Evolutionary conservation across 257 asterid genomes (phyloP).

Genomic region (Lycium ferocissimum): DNA sequence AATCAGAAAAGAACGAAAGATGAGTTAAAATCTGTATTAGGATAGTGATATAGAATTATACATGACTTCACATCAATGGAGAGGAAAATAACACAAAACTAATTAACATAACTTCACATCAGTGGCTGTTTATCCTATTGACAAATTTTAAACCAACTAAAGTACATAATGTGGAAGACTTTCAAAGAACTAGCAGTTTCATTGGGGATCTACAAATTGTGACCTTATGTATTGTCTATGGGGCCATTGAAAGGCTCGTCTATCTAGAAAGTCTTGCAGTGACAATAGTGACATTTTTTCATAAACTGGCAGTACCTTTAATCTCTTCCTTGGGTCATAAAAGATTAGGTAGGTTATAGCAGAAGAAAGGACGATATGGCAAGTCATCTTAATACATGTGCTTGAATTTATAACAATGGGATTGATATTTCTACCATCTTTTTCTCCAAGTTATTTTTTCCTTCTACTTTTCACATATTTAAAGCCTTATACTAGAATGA

Average conservation of each 20-base stretch:
- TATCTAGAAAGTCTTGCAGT: constrained; percentile 5
- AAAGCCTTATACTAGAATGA: not conserved
- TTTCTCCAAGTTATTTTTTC: not conserved
- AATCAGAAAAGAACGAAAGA: constrained; percentile 11
- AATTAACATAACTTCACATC: not conserved
- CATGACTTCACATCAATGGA: constrained; percentile 19
- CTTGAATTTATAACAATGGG: not conserved
- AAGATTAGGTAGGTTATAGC: constrained; percentile 4
- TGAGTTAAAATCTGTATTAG: constrained; percentile 16
- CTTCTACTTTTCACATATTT: not conserved
- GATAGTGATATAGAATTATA: constrained; percentile 5
- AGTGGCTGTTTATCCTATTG: not conserved
- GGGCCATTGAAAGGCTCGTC: not conserved
- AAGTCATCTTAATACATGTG: not conserved
- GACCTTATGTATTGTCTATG: not conserved
- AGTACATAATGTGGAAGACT: not conserved
- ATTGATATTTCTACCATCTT: constrained; percentile 3
- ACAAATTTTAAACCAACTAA: not conserved
- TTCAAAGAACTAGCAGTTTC: not conserved
- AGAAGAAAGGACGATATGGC: constrained; percentile 10
- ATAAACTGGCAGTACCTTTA: not conserved
- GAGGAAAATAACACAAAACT: constrained; percentile 16
- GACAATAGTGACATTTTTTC: not conserved
- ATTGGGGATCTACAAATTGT: not conserved
- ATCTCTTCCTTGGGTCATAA: constrained; percentile 6